A percentile compares a stretch with the other conserved stretches of the same genome.
Conservation (phyloP, 495 filamentous ascomycete genomes). For the Geoglossum glabrum region DNA sequence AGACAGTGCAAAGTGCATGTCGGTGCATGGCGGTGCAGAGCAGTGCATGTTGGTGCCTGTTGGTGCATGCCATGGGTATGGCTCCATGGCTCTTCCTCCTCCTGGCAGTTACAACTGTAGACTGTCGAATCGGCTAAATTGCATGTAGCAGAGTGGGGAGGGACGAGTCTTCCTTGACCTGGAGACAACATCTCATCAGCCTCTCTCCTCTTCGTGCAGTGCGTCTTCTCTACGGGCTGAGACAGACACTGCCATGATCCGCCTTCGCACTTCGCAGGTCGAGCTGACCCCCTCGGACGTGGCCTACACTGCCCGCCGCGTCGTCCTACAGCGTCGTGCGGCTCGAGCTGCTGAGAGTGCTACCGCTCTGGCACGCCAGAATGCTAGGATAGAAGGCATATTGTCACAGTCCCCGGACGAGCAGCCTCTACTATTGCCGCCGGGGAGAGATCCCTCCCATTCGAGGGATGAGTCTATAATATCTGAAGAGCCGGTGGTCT, state of each 20-base stretch:
- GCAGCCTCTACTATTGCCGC: neutral
- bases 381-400: neutral
- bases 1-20: too few relatives aligned
- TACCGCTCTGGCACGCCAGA: neutral
- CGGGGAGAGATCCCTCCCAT: neutral
- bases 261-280: conserved; percentile 2
- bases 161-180: neutral
- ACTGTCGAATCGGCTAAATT: neutral
- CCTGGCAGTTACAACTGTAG: neutral
- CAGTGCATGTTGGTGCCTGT: too few relatives aligned
- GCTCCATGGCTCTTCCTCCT: neutral
- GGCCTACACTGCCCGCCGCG: neutral
- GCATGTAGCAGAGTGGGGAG: neutral
- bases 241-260: neutral
- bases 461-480: neutral
- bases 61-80: neutral
- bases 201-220: too few relatives aligned
- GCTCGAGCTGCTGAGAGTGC: neutral
- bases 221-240: too few relatives aligned
- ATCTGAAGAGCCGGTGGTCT: neutral
- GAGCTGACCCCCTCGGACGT: neutral
- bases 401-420: neutral
- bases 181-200: too few relatives aligned
- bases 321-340: neutral
- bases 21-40: too few relatives aligned